phyloP scores from a whole-genome alignment of 345 rosid species.

The Euphorbia lathyris region DNA sequence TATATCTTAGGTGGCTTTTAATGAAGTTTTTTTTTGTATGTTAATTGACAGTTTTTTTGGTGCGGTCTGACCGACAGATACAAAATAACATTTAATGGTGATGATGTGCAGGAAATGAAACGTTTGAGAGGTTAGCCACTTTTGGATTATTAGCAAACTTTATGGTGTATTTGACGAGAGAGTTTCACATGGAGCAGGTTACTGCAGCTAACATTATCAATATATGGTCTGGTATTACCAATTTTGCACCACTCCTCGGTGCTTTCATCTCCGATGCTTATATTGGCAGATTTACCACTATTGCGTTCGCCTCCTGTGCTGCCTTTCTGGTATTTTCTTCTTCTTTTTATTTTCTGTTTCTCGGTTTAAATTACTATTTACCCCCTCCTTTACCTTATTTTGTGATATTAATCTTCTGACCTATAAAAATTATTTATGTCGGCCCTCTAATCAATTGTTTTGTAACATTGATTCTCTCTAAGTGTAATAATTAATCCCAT shows the following conservation, averaged over 20 bases:
- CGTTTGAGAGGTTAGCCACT: slow-evolving; percentile 46
- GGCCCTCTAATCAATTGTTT: no score
- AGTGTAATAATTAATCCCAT: no score
- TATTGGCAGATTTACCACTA: slow-evolving; percentile 25
- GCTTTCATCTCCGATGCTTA: slow-evolving; percentile 34
- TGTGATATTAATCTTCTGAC: no score
- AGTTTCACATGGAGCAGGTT: slow-evolving; percentile 39
- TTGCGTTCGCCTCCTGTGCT: slow-evolving; percentile 21
- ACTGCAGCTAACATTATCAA: slow-evolving; percentile 29
- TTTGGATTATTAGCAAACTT: slow-evolving; percentile 40
- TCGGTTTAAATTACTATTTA: no score
- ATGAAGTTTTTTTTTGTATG: no score
- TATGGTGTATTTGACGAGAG: slow-evolving; percentile 28
- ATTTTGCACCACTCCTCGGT: slow-evolving; percentile 37
- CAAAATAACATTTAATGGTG: neutral
- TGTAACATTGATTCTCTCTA: no score
- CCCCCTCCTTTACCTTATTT: no score
- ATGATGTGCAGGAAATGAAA: slow-evolving; percentile 40
- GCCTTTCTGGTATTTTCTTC: slow-evolving; percentile 47
- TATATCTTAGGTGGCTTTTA: slow-evolving; percentile 52
- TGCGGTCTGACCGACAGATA: no score
- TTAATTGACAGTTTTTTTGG: neutral
- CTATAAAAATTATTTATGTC: no score
- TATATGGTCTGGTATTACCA: slow-evolving; percentile 35
- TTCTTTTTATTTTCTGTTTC: neutral